phyloP scores from a whole-genome alignment of 2,329 filamentous ascomycete species.

The Emericellopsis cladophorae region DNA sequence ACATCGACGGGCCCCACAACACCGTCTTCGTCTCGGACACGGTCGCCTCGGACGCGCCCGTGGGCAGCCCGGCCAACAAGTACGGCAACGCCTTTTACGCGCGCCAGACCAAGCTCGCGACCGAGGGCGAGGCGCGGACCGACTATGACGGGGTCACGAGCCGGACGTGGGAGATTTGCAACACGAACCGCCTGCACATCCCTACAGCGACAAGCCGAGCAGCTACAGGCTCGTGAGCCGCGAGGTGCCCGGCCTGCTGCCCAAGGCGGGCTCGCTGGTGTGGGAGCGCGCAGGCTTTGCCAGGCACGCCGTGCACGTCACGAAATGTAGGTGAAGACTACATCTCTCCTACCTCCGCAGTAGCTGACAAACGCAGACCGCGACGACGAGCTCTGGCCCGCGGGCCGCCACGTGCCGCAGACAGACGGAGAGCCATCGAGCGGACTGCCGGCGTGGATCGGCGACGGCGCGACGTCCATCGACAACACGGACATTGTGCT shows the following conservation, averaged over 20 bases:
- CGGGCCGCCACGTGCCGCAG: conserved; percentile 78
- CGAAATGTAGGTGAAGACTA: conserved; percentile 73
- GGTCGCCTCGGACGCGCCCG: conserved; percentile 53
- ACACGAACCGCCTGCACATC: conserved; percentile 74
- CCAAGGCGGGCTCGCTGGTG: conserved; percentile 69
- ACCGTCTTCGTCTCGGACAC: conserved; percentile 78
- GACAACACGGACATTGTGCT: conserved; percentile 79
- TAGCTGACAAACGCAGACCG: conserved; percentile 37
- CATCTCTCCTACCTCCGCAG: too few relatives aligned
- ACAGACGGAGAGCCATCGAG: conserved; percentile 67
- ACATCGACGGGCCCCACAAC: conserved; percentile 75
- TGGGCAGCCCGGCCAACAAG: conserved; percentile 70
- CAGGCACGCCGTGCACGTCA: conserved; percentile 77
- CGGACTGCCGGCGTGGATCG: conserved; percentile 68
- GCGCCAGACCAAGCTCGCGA: conserved; percentile 68
- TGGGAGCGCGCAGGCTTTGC: conserved; percentile 85
- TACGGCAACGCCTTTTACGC: conserved; percentile 89
- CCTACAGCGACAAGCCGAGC: conserved; percentile 72
- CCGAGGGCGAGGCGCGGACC: conserved; percentile 52
- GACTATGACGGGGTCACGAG: conserved; percentile 73
- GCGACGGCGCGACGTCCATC: conserved; percentile 53
- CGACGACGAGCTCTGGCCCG: conserved; percentile 74
- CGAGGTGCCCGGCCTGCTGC: conserved; percentile 66
- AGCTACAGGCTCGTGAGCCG: conserved; percentile 84
- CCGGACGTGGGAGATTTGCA: conserved; percentile 83